Evolutionary conservation across 1,284 basidiomycete species (phyloP).

Genomic region (Taiwanofungus camphoratus): DNA sequence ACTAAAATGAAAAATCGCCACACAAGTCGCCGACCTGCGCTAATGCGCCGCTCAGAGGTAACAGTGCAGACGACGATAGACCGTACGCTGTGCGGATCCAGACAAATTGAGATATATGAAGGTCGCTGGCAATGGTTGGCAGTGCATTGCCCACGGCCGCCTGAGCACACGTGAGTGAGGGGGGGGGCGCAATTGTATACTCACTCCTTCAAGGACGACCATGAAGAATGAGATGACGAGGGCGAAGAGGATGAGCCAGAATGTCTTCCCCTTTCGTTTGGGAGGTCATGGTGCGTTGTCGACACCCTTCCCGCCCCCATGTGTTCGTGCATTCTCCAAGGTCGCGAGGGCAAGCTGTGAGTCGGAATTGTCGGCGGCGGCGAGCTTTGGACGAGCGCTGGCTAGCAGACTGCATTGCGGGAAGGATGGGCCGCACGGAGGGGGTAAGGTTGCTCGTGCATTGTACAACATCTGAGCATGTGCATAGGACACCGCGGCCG

Average conservation of each 20-base stretch:
- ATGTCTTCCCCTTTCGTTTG: too few species aligned
- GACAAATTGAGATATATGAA: conserved; percentile 19
- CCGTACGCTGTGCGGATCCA: conserved; percentile 26
- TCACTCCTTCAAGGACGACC: conserved; percentile 11
- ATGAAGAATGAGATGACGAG: conserved; percentile 9
- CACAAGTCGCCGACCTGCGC: conserved; percentile 9
- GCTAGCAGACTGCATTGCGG: too few species aligned
- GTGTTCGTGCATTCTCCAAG: too few species aligned
- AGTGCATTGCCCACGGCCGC: conserved; percentile 17
- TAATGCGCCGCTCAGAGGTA: conserved; percentile 26
- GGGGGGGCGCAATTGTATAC: conserved; percentile 4
- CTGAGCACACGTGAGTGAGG: background rate
- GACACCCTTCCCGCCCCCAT: too few species aligned
- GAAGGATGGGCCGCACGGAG: too few species aligned
- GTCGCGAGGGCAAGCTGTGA: too few species aligned
- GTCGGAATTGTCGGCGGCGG: too few species aligned
- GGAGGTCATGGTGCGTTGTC: too few species aligned
- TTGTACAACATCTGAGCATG: too few species aligned
- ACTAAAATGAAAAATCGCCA: background rate
- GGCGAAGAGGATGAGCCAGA: conserved; percentile 16
- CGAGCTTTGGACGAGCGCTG: too few species aligned
- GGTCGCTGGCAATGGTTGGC: conserved; percentile 16
- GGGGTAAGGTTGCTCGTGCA: too few species aligned
- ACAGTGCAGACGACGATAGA: conserved; percentile 24
- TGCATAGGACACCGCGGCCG: too few species aligned